Conservation (phyloP, 345 rosid genomes). For the Lepidium aucheri region DNA sequence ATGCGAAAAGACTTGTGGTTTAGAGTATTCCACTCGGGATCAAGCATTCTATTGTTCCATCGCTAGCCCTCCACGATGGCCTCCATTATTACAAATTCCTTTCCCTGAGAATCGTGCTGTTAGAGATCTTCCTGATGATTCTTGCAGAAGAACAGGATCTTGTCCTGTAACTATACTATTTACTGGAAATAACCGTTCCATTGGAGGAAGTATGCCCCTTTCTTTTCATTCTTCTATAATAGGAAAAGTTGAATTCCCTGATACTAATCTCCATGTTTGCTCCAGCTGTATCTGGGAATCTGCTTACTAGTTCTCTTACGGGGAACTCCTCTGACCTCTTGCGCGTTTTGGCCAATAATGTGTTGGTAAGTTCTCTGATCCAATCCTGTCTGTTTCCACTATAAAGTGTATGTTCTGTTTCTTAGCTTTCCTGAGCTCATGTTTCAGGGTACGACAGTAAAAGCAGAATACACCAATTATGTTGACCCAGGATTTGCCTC, state of each 20-base stretch:
- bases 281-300: slow-evolving; percentile 39
- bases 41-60: slow-evolving; percentile 56
- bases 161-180: too few species aligned
- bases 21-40: slow-evolving; percentile 39
- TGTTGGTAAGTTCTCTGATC: slow-evolving; percentile 33
- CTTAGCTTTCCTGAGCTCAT: not conserved
- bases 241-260: too few species aligned
- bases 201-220: not conserved
- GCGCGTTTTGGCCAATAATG: slow-evolving; percentile 34
- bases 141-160: slow-evolving; percentile 36
- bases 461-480: slow-evolving; percentile 26
- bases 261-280: not conserved
- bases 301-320: slow-evolving; percentile 34
- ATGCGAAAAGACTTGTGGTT: slow-evolving; percentile 53
- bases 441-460: slow-evolving; percentile 55
- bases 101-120: slow-evolving; percentile 49
- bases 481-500: slow-evolving; percentile 51
- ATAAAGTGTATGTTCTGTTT: too few species aligned
- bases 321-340: slow-evolving; percentile 30
- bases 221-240: not conserved
- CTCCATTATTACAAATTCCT: slow-evolving; percentile 73
- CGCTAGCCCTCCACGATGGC: slow-evolving; percentile 58
- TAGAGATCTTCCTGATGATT: slow-evolving; percentile 30
- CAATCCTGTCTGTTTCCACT: not conserved
- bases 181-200: too few species aligned